Evolutionary conservation across 805 yeast species (phyloP), one percentile per base, ranked within the genome.

Genomic region (Candida stauntonica): DNA sequence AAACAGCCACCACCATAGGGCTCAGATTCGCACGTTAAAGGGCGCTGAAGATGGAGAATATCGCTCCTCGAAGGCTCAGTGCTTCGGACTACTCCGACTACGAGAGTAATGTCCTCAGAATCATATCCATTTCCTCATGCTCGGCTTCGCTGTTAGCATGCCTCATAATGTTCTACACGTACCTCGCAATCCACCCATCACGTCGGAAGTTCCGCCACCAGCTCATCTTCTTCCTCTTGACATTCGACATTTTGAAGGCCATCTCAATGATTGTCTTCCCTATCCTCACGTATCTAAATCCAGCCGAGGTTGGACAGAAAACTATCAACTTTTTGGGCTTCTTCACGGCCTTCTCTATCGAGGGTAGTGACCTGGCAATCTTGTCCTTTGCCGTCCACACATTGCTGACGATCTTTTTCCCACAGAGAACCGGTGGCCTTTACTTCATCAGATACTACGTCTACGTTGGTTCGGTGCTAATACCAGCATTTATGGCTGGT

Each of bases 321-420:
- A 44, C 49, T 0, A 34, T 44, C 9, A 35, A 55, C 24, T 54
- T 49, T 27, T 31, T 55, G 2, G 96, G 95, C 2, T 87, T 84
- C 67, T 79, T 86, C 60, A 83, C 95, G 1, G 85, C 89, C 3
- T 69, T 79, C 28, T 72, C 86, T 17, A 81, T 84, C 12, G 94
- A 86, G 60, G 95, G 95, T 16, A 87, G 89, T 2, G 97, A 88
- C 60, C 55, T 86, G 26, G 88, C 93, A 14, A 88, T 87, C 36
- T 64, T 86, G 23, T 72, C 81, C 26, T 83, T 88, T 62, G 95
- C 96, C 2, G 61, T 87, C 13, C 96, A 88, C 61, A 82, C 91
- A 8, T 86, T 78, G 19, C 55, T 87, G 30, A 63, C 86, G 21
- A 81, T 88, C 5, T 84, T 86, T 58, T 65, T 67, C 42, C 86